These are phyloP conservation scores for Arachis stenosperma DNA, from an alignment of 306 rosid genomes.

Conservation along the genomic window DNA sequence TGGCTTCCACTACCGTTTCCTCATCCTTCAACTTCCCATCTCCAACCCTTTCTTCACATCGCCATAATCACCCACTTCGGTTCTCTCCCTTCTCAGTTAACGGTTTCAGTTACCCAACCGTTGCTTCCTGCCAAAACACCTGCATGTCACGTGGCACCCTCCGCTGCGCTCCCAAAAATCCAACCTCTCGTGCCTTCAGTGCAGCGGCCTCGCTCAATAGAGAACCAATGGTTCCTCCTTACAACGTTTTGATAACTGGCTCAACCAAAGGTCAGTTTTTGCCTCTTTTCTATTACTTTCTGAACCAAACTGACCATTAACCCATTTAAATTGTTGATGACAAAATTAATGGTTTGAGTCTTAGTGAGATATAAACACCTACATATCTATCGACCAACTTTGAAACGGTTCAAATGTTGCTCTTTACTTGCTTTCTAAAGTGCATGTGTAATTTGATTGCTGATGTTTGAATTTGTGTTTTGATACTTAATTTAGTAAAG, in stretches of 20 bases:
- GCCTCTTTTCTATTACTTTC: background rate
- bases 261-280: conserved; percentile 73
- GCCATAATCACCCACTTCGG: background rate
- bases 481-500: no score
- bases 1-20: conserved; percentile 30
- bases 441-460: background rate
- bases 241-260: conserved; percentile 87
- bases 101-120: conserved; percentile 29
- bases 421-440: no score
- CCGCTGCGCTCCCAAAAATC: conserved; percentile 13
- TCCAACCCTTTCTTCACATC: conserved; percentile 25
- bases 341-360: no score
- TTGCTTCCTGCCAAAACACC: conserved; percentile 42
- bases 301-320: background rate
- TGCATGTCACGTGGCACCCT: background rate
- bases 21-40: conserved; percentile 12
- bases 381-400: no score
- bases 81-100: conserved; percentile 16
- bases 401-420: no score
- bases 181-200: conserved; percentile 6
- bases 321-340: no score
- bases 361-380: no score
- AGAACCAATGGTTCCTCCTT: conserved; percentile 76
- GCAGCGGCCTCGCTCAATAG: conserved; percentile 37
- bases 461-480: background rate